Conservation (phyloP, 306 rosid species). For the Arachis stenosperma region DNA sequence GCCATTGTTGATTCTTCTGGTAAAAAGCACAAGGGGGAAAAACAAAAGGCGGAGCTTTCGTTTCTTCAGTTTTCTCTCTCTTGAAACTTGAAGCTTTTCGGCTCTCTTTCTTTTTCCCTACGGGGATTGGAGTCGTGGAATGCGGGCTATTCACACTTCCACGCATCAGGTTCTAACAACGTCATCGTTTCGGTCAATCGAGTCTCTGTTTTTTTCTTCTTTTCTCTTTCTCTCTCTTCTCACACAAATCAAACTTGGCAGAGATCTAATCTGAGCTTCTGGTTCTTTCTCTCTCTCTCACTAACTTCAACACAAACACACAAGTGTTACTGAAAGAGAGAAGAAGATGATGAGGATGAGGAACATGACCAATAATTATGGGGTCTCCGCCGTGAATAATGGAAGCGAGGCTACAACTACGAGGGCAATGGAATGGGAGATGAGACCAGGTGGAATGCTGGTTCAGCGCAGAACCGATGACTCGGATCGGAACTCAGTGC, state of each 20-base stretch:
- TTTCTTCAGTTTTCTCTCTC: constrained; percentile 29
- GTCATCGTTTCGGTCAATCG: constrained; percentile 40
- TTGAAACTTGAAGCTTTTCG: constrained; percentile 31
- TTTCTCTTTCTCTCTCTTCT: constrained; percentile 49
- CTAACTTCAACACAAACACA: neutral
- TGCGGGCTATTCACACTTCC: constrained; percentile 46
- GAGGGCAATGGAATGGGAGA: constrained; percentile 71
- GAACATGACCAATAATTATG: constrained; percentile 46
- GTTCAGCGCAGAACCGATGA: constrained; percentile 72
- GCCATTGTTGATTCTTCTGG: constrained; percentile 47
- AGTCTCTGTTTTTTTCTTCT: constrained; percentile 48
- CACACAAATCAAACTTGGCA: constrained; percentile 24
- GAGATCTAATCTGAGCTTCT: constrained; percentile 49
- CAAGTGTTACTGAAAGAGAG: constrained; percentile 1
- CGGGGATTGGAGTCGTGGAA: constrained; percentile 49
- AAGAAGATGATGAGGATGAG: constrained; percentile 78
- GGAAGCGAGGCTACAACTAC: constrained; percentile 39
- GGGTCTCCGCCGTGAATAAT: constrained; percentile 46
- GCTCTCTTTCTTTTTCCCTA: neutral
- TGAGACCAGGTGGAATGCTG: constrained; percentile 92
- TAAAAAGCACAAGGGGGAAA: constrained; percentile 7
- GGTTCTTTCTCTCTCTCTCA: neutral
- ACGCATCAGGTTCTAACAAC: constrained; percentile 7
- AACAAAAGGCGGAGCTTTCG: constrained; percentile 26
- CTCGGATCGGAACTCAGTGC: constrained; percentile 60